These are phyloP conservation scores for Penicillium simplicissimum DNA, from an alignment of 495 filamentous ascomycete species.

Conservation along the genomic window DNA sequence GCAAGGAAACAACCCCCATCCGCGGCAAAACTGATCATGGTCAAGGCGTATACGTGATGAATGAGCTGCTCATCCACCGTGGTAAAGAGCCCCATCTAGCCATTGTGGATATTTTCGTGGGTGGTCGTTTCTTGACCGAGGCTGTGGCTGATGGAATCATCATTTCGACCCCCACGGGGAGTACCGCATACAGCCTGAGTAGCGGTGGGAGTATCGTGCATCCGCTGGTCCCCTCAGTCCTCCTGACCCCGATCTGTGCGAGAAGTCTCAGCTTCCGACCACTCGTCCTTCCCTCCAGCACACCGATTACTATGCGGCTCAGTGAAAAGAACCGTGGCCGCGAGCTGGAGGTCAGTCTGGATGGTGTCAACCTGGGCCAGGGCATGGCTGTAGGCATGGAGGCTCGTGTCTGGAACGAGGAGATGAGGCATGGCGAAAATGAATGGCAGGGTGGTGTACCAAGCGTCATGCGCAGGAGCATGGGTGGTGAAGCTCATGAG, in stretches of 20 bases:
- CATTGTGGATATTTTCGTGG: constrained; percentile 84
- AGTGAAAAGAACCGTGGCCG: constrained; percentile 80
- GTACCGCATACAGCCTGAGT: constrained; percentile 91
- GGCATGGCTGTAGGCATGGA: constrained; percentile 81
- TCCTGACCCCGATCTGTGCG: constrained; percentile 93
- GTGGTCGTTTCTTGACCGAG: constrained; percentile 82
- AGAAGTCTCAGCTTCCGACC: constrained; percentile 90
- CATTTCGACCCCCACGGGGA: constrained; percentile 88
- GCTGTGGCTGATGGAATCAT: constrained; percentile 95
- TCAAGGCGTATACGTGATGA: constrained; percentile 78
- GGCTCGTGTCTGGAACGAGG: constrained; percentile 81
- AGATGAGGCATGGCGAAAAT: constrained; percentile 65
- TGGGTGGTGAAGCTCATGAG: constrained; percentile 66
- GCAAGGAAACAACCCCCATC: constrained; percentile 44
- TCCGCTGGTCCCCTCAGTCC: constrained; percentile 80
- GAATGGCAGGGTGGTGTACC: constrained; percentile 63
- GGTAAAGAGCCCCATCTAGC: constrained; percentile 87
- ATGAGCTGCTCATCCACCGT: constrained; percentile 91
- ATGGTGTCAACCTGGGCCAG: constrained; percentile 71
- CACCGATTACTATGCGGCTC: constrained; percentile 77
- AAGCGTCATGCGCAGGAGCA: constrained; percentile 53
- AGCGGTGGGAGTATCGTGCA: constrained; percentile 94
- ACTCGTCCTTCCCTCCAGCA: constrained; percentile 82
- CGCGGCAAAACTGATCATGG: constrained; percentile 41
- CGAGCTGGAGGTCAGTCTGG: constrained; percentile 85